Conservation (phyloP, 1,284 basidiomycete species). For the Melanopsichium pennsylvanicum region DNA sequence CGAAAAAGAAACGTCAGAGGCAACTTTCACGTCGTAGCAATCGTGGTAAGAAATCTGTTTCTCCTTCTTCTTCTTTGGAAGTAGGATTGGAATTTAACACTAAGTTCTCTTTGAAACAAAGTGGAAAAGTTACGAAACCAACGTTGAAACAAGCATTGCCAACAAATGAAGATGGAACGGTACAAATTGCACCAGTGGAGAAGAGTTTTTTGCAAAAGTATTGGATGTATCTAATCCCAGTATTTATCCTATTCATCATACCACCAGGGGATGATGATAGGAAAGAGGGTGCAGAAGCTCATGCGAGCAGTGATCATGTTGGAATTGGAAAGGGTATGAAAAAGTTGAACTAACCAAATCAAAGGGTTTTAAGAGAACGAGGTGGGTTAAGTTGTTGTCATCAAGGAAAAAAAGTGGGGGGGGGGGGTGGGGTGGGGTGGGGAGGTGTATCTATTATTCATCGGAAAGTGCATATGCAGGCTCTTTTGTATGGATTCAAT, state of each 20-base stretch:
- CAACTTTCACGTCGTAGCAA: slow-evolving; percentile 9
- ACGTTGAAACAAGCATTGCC: slow-evolving; percentile 12
- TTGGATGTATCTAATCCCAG: slow-evolving; percentile 52
- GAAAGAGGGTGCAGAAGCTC: slow-evolving; percentile 10
- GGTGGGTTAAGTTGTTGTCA: no score
- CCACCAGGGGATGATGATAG: slow-evolving; percentile 37
- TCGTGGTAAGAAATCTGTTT: neutral
- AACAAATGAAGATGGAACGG: slow-evolving; percentile 40
- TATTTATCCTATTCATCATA: slow-evolving; percentile 44
- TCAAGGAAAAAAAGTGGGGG: no score
- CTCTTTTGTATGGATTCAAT: no score
- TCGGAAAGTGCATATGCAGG: no score
- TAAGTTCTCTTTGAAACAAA: neutral
- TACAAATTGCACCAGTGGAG: slow-evolving; percentile 14
- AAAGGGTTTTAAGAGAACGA: no score
- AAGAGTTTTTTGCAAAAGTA: slow-evolving; percentile 54
- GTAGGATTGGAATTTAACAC: slow-evolving; percentile 3
- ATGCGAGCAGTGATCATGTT: slow-evolving; percentile 2
- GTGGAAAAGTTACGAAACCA: neutral
- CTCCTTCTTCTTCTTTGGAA: neutral
- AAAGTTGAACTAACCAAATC: slow-evolving; percentile 8
- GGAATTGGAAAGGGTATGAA: slow-evolving; percentile 19
- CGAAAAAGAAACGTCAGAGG: slow-evolving; percentile 3
- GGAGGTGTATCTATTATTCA: no score
- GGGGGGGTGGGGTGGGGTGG: no score